Conservation (phyloP, 78 protist species). For the Dictyostelium brefeldianum region DNA sequence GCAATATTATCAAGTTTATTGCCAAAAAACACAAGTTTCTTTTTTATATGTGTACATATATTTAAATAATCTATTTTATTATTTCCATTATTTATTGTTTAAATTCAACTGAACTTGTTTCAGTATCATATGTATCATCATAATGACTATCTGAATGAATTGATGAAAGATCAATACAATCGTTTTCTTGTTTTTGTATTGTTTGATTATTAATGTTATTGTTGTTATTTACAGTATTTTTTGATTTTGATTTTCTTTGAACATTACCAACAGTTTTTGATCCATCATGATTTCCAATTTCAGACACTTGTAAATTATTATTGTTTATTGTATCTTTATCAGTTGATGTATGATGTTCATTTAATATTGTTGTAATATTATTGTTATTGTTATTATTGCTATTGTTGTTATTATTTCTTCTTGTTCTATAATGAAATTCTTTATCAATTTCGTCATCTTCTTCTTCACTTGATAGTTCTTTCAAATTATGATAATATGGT, state of each 20-base stretch:
- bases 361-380: neutral
- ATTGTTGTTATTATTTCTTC: neutral
- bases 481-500: neutral
- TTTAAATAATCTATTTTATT: neutral
- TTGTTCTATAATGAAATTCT: neutral
- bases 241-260: neutral
- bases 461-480: constrained; percentile 6
- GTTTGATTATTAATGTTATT: too few species aligned
- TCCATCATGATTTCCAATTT: neutral
- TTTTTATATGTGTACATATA: too few species aligned
- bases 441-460: constrained; percentile 18
- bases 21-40: too few species aligned
- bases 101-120: constrained; percentile 41
- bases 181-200: neutral
- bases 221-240: neutral
- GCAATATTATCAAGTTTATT: too few species aligned
- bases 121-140: constrained; percentile 76
- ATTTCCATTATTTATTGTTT: neutral
- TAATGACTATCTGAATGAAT: constrained; percentile 68
- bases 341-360: neutral
- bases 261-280: neutral
- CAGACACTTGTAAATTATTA: neutral
- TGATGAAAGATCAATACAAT: constrained; percentile 26
- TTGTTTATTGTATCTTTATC: neutral
- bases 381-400: neutral